Conservation (phyloP, 345 rosid genomes). For the Durio zibethinus region DNA sequence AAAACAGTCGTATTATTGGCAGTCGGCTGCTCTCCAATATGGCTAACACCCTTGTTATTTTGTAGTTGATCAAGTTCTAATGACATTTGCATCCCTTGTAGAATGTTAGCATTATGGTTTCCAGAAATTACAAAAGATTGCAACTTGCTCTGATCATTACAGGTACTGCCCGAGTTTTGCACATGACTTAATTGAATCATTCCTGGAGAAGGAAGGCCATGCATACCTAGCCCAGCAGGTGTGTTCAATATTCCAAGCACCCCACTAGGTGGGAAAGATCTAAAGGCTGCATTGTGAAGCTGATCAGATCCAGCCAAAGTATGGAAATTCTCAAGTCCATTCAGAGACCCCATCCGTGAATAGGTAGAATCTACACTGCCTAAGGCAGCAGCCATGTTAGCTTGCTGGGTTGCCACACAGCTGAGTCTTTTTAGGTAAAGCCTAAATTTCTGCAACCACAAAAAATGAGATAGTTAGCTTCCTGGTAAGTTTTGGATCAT, state of each 20-base stretch:
- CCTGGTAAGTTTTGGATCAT: background rate
- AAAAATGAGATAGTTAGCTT: conserved; percentile 5
- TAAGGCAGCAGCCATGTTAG: conserved; percentile 46
- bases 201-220: conserved; percentile 48
- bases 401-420: conserved; percentile 44
- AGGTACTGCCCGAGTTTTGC: conserved; percentile 38
- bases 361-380: conserved; percentile 56
- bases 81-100: conserved; percentile 71
- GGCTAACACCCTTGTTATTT: conserved; percentile 35
- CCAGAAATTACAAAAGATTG: conserved; percentile 9
- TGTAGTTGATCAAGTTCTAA: conserved; percentile 63
- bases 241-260: conserved; percentile 58
- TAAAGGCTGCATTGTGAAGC: conserved; percentile 39
- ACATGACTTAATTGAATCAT: conserved; percentile 43
- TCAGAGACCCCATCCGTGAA: conserved; percentile 44
- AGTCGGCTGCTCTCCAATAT: conserved; percentile 30
- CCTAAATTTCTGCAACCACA: conserved; percentile 67
- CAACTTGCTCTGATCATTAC: conserved; percentile 20
- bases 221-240: conserved; percentile 40
- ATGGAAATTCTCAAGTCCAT: conserved; percentile 51
- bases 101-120: conserved; percentile 45
- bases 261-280: conserved; percentile 44
- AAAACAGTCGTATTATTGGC: conserved; percentile 24
- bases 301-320: conserved; percentile 44
- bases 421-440: conserved; percentile 71